phyloP scores from a whole-genome alignment of 306 rosid species.

The Ziziphus jujuba region DNA sequence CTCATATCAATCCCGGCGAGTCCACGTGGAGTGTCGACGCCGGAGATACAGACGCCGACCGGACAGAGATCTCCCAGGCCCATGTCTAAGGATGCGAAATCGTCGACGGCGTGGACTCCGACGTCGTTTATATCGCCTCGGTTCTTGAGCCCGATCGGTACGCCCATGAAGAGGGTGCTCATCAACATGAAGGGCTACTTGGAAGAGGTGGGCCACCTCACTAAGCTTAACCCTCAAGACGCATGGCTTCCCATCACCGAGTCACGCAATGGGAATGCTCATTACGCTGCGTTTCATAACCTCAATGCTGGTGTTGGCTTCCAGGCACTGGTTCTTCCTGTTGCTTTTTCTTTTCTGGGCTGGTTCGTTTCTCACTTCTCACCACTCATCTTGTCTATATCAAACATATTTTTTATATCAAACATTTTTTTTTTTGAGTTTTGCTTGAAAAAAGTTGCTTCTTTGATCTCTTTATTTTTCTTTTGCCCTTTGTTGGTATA shows the following conservation, averaged over 20 bases:
- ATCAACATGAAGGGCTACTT: constrained; percentile 92
- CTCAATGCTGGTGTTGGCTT: constrained; percentile 98
- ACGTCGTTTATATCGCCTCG: constrained; percentile 95
- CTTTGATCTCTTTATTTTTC: too few species aligned
- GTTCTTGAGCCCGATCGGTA: constrained; percentile 95
- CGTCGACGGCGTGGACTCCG: constrained; percentile 96
- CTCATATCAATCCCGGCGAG: constrained; percentile 94
- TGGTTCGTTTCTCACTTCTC: constrained; percentile 54
- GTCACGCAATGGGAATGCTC: constrained; percentile 96
- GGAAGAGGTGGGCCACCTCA: constrained; percentile 95
- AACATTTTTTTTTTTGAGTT: too few species aligned
- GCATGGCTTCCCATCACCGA: constrained; percentile 99
- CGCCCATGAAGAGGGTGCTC: constrained; percentile 94
- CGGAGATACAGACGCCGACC: constrained; percentile 84
- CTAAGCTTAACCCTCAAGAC: constrained; percentile 96
- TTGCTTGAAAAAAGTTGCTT: not conserved
- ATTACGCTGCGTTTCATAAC: constrained; percentile 94
- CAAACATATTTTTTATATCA: not conserved
- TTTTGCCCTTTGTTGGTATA: too few species aligned
- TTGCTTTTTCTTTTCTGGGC: constrained; percentile 94
- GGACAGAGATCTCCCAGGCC: constrained; percentile 92
- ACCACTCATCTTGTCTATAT: not conserved
- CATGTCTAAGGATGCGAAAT: constrained; percentile 73
- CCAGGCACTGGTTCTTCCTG: constrained; percentile 90
- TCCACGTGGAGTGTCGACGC: constrained; percentile 83